Base-by-base conservation (phyloP, 495 filamentous ascomycete species). In the Xanthoparmelia taractica region DNA sequence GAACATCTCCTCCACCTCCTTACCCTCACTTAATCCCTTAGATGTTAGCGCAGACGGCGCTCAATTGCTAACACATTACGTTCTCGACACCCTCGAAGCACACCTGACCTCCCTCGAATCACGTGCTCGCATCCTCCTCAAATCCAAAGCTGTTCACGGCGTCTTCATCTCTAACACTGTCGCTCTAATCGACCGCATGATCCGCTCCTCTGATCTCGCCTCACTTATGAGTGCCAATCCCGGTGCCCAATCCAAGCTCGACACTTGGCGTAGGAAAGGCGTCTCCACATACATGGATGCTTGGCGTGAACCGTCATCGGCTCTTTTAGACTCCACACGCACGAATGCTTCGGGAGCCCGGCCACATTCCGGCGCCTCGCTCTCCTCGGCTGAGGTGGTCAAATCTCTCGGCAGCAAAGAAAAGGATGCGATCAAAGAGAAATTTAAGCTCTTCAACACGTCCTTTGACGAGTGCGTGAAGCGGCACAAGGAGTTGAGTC, bases 111-210 rank as follows among this genome's bases (percentile, higher is more conserved):
- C 84, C 25, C 80, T 97, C n/a, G 91, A 97, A 61, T 76, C 80
- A 57, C 92, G 90, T 63, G 84, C 86, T 12, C 80, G 86, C n/a
- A 69, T 77, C 5, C 75, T 95, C 43, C 82, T 95, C 56, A 91
- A 91, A 69, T 85, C 85, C 60, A 94, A 90, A 73, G 82, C 84
- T 20, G 77, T 88, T 18, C 80, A 90, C 56, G 94, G 93, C 54
- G 92, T 96, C 18, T 96, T 97, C 73, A 74, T 99, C 60, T 89
- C 90, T 54, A 99, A 99, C 73, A 90, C 88, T 64, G 84, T 96
- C 59, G 84, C 84, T 69, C 82, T 94, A 61, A 84, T 97, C 61
- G 91, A 97, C 66, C 85, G 90, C 66, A 88, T 87, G 76, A 91
- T 97, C 67, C 84, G 85, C 29, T 82, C 83, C 47, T 95, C 91